Evolutionary conservation across 495 filamentous ascomycete genomes (phyloP).

Genomic region (Daldinia concentrica): DNA sequence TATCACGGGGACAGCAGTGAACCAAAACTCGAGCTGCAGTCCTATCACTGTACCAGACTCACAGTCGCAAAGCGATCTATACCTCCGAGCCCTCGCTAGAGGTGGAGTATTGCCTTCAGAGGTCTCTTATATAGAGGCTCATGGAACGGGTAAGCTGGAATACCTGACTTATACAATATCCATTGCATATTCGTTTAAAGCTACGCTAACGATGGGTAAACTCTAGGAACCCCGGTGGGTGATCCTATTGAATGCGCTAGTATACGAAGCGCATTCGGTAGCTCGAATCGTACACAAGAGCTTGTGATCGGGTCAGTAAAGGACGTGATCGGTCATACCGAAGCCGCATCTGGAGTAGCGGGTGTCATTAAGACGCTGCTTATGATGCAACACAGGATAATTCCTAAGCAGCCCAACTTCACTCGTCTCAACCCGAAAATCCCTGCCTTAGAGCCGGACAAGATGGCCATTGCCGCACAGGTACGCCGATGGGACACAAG

Average conservation of each 20-base stretch:
- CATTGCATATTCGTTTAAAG: neutral
- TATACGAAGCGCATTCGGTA: slow-evolving; percentile 49
- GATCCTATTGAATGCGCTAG: slow-evolving; percentile 58
- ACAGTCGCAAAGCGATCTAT: slow-evolving; percentile 46
- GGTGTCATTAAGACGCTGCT: slow-evolving; percentile 58
- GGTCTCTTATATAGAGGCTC: slow-evolving; percentile 55
- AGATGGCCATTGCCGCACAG: slow-evolving; percentile 42
- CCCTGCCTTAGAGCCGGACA: slow-evolving; percentile 45
- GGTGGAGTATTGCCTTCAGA: slow-evolving; percentile 25
- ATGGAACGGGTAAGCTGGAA: slow-evolving; percentile 47
- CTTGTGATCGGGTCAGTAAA: slow-evolving; percentile 58
- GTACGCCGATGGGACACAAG: slow-evolving; percentile 8
- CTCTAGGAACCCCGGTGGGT: slow-evolving; percentile 53
- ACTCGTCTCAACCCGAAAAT: slow-evolving; percentile 55
- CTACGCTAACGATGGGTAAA: slow-evolving; percentile 1
- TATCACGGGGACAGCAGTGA: slow-evolving; percentile 60
- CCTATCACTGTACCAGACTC: slow-evolving; percentile 54
- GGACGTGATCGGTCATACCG: slow-evolving; percentile 61
- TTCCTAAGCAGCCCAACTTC: slow-evolving; percentile 58
- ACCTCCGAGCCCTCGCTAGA: slow-evolving; percentile 37
- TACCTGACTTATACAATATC: neutral
- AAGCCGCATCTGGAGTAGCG: slow-evolving; percentile 57
- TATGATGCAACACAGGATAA: slow-evolving; percentile 57
- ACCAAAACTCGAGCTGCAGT: slow-evolving; percentile 51
- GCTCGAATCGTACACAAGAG: slow-evolving; percentile 29